These are phyloP conservation scores for Suillus decipiens DNA, from an alignment of 768 basidiomycete species.

Conservation along the genomic window DNA sequence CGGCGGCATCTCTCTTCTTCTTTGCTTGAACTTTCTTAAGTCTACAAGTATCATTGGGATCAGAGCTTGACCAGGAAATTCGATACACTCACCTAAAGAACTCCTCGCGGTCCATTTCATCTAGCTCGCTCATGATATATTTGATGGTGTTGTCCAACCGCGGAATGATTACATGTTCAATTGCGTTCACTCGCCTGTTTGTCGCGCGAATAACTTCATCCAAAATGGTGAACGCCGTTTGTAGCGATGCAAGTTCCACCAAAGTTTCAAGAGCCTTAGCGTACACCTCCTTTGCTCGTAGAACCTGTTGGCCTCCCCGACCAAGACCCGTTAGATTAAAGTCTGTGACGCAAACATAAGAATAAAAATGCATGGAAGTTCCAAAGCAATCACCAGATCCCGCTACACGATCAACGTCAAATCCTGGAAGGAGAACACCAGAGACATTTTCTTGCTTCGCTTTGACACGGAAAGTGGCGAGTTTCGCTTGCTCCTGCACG, in stretches of 20 bases:
- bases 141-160: conserved; percentile 96
- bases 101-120: conserved; percentile 98
- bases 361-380: background rate
- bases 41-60: conserved; percentile 41
- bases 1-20: conserved; percentile 23
- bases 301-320: conserved; percentile 93
- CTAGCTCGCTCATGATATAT: conserved; percentile 95
- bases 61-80: conserved; percentile 7
- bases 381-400: conserved; percentile 64
- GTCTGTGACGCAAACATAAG: conserved; percentile 48
- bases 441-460: conserved; percentile 98
- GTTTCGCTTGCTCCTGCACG: conserved; percentile 93
- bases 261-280: conserved; percentile 97
- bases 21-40: conserved; percentile 97
- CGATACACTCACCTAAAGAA: conserved; percentile 73
- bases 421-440: conserved; percentile 93
- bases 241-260: conserved; percentile 93
- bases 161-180: conserved; percentile 96
- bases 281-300: conserved; percentile 95
- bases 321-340: conserved; percentile 97
- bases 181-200: conserved; percentile 97
- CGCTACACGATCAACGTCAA: conserved; percentile 85
- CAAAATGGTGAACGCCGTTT: conserved; percentile 97
- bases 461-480: conserved; percentile 90
- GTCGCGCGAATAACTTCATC: conserved; percentile 99